Evolutionary conservation across 164 flowering plant genomes (phyloP), one percentile per base, ranked within the genome.

Genomic region (Malania oleifera): DNA sequence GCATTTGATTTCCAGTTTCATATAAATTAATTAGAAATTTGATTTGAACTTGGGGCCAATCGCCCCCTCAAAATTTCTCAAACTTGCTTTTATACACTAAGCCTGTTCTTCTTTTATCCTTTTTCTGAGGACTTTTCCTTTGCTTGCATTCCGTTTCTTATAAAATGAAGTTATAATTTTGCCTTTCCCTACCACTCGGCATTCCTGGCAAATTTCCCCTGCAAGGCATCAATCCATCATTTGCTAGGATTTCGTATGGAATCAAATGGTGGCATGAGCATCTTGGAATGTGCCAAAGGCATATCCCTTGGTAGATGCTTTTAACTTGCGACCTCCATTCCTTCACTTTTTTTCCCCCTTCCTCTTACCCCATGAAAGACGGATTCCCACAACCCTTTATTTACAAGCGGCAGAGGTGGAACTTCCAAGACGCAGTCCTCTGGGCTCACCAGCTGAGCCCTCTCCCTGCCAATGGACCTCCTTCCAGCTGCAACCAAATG

Each of bases 281-380:
- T 31, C 6, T 4, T 31, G 14, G 47, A 37, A 8, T 56, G 61
- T 51, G 27, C 49, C 49, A 65, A 72, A 48, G 66, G 82, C 70
- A 78, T 78, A 78, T 75, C 65, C 81, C 49, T 13, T 62, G 75
- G 73, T 73, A 75, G 79, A 77, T 77, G 70, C 81, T 69, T 12
- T 69, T 12, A 29, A 69, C 56, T 58, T 54, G 49, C 56, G 20
- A 66, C 54, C 62, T 41, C 63, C 68, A 52, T 19, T 60, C 3
- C 20, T 1, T 59, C 66, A 48, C 57, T 19, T 52, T 48, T 58
- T 47, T 37, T 28, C 44, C 35, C 0, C 38, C 55, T 60, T 41
- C 12, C 44, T 66, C 60, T 73, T 47, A 27, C 23, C 28, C 17
- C 3, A 35, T 57, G 48, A 54, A 67, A 27, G 22, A 5, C 17